Conservation (phyloP, 2,329 filamentous ascomycete species). For the Pyrenochaeta sp. region DNA sequence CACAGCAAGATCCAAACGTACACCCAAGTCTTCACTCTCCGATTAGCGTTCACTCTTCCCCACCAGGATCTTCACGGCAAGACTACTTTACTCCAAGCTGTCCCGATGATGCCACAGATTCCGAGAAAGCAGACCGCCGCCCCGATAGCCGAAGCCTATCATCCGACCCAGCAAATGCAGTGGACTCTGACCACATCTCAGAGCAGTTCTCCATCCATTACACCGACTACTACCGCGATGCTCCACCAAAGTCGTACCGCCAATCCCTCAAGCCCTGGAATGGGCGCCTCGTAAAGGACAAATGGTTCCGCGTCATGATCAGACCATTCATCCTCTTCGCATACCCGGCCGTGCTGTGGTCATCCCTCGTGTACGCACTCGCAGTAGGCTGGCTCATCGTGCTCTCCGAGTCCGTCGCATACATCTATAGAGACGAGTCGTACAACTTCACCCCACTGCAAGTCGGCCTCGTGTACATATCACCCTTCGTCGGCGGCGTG, state of each 20-base stretch:
- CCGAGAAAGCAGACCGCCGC: slow-evolving; percentile 32
- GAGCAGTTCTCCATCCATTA: slow-evolving; percentile 60
- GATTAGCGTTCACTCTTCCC: slow-evolving; percentile 23
- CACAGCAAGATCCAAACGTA: slow-evolving; percentile 10
- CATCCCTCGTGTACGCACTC: slow-evolving; percentile 81
- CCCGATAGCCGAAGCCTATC: slow-evolving; percentile 14
- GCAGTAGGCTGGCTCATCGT: slow-evolving; percentile 97
- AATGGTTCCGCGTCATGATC: slow-evolving; percentile 78
- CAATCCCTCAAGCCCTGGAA: slow-evolving; percentile 81
- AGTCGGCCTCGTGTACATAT: slow-evolving; percentile 87
- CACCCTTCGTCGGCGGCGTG: slow-evolving; percentile 76
- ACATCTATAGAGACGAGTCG: slow-evolving; percentile 75
- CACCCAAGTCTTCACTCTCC: slow-evolving; percentile 22
- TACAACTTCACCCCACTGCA: slow-evolving; percentile 86
- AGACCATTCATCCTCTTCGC: slow-evolving; percentile 86
- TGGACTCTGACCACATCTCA: slow-evolving; percentile 31
- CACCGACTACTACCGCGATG: slow-evolving; percentile 73
- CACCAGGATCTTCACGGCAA: slow-evolving; percentile 9
- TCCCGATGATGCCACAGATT: slow-evolving; percentile 10
- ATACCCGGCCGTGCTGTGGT: slow-evolving; percentile 92
- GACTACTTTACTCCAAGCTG: slow-evolving; percentile 24
- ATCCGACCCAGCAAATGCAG: slow-evolving; percentile 6
- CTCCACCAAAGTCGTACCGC: slow-evolving; percentile 73
- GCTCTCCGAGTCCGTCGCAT: slow-evolving; percentile 83
- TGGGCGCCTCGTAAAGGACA: slow-evolving; percentile 76